Percentiles rank a stretch among this genome's conserved stretches.
phyloP scores from a whole-genome alignment of 2,329 filamentous ascomycete species.

The Ceratocystis harringtonii region DNA sequence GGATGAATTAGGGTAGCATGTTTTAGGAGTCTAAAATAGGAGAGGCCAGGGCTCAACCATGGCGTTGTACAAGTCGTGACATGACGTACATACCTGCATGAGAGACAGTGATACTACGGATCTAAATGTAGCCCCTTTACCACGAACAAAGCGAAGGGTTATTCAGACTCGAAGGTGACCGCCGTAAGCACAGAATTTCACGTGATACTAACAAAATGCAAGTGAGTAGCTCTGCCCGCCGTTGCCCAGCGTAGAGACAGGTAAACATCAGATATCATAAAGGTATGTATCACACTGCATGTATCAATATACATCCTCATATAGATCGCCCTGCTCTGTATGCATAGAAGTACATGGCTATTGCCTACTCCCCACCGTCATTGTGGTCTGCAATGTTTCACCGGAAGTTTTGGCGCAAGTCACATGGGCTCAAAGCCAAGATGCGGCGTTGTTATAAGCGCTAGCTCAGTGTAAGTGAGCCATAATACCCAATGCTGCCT shows the following conservation, averaged over 20 bases:
- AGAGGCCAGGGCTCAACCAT: not conserved
- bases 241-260: not conserved
- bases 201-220: not conserved
- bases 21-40: not conserved
- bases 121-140: not conserved
- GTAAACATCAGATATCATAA: not conserved
- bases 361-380: not conserved
- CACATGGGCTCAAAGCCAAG: not conserved
- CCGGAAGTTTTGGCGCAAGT: not conserved
- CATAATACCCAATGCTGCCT: not conserved
- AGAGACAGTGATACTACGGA: not conserved
- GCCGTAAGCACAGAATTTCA: not conserved
- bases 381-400: not conserved
- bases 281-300: not conserved
- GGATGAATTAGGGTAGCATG: not conserved
- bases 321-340: not conserved
- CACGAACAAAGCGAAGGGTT: not conserved
- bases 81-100: not conserved
- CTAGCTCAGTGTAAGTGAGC: not conserved
- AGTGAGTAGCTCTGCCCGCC: too few relatives aligned
- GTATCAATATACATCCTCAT: not conserved
- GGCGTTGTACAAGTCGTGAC: not conserved
- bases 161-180: not conserved
- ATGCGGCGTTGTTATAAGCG: not conserved
- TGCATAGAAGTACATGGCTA: not conserved